Evolutionary conservation across 208 protist species (phyloP).

Genomic region (Trypanosoma platydactyli): DNA sequence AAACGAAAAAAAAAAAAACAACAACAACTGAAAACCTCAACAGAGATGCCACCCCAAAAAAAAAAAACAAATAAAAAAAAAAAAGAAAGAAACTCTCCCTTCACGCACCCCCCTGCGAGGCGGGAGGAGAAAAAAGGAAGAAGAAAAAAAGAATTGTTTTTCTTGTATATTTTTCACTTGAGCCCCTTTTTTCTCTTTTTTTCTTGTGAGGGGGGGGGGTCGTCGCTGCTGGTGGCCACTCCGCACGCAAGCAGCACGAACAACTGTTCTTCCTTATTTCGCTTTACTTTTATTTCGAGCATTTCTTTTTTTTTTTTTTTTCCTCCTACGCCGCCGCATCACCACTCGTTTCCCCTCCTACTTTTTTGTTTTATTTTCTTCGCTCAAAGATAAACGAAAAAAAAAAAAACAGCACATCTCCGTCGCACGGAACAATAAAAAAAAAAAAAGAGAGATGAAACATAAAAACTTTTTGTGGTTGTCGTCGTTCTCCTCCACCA

Average conservation of each 20-base stretch:
- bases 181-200: too few species aligned
- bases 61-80: background rate
- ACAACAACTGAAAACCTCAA: too few species aligned
- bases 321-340: background rate
- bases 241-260: too few species aligned
- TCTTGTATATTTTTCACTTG: too few species aligned
- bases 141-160: background rate
- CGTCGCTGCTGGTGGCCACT: too few species aligned
- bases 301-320: conserved; percentile 7
- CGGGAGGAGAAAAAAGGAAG: conserved; percentile 1
- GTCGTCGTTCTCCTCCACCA: too few species aligned
- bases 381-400: conserved; percentile 1
- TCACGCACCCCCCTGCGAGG: too few species aligned
- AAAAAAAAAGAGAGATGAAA: conserved; percentile 12
- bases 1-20: background rate
- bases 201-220: too few species aligned
- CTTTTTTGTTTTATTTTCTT: conserved; percentile 4
- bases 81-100: too few species aligned
- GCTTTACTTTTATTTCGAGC: conserved; percentile 3
- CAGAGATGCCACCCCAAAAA: background rate
- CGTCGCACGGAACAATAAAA: background rate
- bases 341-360: background rate
- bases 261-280: too few species aligned
- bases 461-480: conserved; percentile 1
- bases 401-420: background rate